These are phyloP conservation scores for Cyberlindnera bimundalis DNA, from an alignment of 805 yeast genomes.

Conservation along the genomic window DNA sequence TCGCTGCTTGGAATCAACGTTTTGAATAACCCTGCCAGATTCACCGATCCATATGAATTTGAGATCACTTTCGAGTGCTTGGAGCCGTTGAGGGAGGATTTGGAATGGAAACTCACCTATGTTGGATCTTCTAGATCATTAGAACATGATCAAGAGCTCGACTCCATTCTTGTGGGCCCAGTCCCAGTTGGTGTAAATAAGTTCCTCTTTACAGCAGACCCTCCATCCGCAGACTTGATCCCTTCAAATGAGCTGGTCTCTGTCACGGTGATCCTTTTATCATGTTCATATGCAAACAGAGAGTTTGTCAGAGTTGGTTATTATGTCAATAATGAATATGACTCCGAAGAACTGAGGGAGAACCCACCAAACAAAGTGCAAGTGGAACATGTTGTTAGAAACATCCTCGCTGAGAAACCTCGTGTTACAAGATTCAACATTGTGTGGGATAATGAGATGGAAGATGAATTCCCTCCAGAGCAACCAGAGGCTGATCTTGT, in stretches of 20 bases:
- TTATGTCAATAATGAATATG: conserved; percentile 96
- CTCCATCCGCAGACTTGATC: conserved; percentile 92
- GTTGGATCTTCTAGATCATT: conserved; percentile 93
- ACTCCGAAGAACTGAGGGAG: conserved; percentile 86
- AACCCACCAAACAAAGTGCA: conserved; percentile 93
- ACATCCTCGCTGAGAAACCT: conserved; percentile 95
- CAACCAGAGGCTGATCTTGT: conserved; percentile 62
- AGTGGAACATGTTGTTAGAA: conserved; percentile 90
- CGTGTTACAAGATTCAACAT: conserved; percentile 95
- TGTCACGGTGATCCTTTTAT: conserved; percentile 88
- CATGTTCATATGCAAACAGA: conserved; percentile 89
- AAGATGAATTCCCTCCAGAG: conserved; percentile 72
- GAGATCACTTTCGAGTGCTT: conserved; percentile 97
- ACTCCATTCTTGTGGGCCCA: conserved; percentile 96
- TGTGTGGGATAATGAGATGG: conserved; percentile 86
- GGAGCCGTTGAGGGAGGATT: conserved; percentile 78
- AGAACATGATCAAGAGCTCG: conserved; percentile 96
- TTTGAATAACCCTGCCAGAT: conserved; percentile 90
- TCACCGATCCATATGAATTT: conserved; percentile 90
- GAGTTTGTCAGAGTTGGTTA: conserved; percentile 98
- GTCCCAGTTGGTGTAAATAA: conserved; percentile 97
- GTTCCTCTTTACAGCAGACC: conserved; percentile 90
- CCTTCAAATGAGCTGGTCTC: conserved; percentile 95
- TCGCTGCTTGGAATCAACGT: conserved; percentile 89
- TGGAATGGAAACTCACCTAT: conserved; percentile 96